Evolutionary conservation across 2,329 filamentous ascomycete genomes (phyloP).

Genomic region (Thermothelomyces thermophilus): DNA sequence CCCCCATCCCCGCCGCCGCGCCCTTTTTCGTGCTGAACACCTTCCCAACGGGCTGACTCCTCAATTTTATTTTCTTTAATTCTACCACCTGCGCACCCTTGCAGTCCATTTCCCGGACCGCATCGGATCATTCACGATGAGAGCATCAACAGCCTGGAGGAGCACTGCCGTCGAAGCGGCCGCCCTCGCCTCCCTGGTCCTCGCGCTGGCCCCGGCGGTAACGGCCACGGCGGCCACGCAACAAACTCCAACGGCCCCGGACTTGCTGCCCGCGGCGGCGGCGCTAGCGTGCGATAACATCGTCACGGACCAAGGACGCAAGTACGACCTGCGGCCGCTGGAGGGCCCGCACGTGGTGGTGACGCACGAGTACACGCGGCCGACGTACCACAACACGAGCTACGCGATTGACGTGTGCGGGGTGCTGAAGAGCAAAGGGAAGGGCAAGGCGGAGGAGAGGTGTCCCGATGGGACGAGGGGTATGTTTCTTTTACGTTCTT

Average conservation of each 20-base stretch:
- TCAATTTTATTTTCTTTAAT: too few species aligned
- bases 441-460: constrained; percentile 47
- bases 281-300: constrained; percentile 49
- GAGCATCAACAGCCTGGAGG: not conserved
- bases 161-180: too few species aligned
- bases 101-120: too few species aligned
- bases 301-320: constrained; percentile 40
- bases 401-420: constrained; percentile 76
- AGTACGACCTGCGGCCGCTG: constrained; percentile 59
- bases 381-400: constrained; percentile 61
- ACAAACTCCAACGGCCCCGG: not conserved
- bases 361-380: constrained; percentile 46
- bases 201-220: not conserved
- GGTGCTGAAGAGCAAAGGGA: constrained; percentile 56
- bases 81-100: too few species aligned
- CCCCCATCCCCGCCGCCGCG: too few species aligned
- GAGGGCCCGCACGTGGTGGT: constrained; percentile 64
- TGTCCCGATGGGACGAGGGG: constrained; percentile 66
- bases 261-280: not conserved
- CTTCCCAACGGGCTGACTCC: too few species aligned
- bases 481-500: constrained; percentile 28
- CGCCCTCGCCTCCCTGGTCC: too few species aligned
- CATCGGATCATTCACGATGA: too few species aligned
- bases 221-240: not conserved
- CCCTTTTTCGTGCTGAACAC: too few species aligned